Conservation (phyloP, 225 moss, liverwort and hornwort species). For the Polytrichum formosum region DNA sequence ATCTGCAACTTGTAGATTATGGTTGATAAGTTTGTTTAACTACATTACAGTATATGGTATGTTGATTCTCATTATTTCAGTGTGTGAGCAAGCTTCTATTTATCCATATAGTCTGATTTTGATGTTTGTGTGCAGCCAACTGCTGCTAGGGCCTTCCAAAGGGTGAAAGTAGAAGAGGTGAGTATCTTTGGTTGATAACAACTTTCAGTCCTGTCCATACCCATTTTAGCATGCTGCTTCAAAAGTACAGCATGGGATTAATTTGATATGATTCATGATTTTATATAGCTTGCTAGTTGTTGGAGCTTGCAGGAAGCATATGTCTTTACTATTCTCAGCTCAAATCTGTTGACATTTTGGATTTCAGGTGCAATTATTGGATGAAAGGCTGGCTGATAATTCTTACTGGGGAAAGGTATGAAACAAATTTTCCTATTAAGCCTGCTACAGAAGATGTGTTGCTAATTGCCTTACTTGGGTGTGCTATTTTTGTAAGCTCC, state of each 20-base stretch:
- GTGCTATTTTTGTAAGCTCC: not conserved
- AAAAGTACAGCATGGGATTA: not conserved
- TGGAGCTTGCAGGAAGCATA: not conserved
- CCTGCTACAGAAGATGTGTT: not conserved
- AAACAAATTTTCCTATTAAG: not conserved
- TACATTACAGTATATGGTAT: too few relatives aligned
- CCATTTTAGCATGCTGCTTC: not conserved
- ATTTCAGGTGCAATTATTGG: conserved; percentile 71
- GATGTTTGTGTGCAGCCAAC: conserved; percentile 20
- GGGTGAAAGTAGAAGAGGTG: conserved; percentile 64
- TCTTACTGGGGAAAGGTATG: conserved; percentile 97
- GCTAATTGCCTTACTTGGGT: not conserved
- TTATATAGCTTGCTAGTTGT: not conserved
- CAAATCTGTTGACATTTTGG: not conserved
- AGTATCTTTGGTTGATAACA: not conserved
- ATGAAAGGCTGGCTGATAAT: conserved; percentile 84
- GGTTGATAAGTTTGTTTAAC: too few relatives aligned
- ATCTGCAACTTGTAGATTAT: too few relatives aligned
- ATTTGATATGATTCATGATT: too few relatives aligned
- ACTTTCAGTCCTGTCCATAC: not conserved
- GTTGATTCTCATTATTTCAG: too few relatives aligned
- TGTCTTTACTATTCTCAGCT: not conserved
- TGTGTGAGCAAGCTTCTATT: too few relatives aligned
- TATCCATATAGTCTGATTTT: not conserved
- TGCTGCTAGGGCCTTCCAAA: conserved; percentile 45